Evolutionary conservation across 371 early-diverging fungal genomes (phyloP).

Genomic region (Basidiobolus meristosporus): DNA sequence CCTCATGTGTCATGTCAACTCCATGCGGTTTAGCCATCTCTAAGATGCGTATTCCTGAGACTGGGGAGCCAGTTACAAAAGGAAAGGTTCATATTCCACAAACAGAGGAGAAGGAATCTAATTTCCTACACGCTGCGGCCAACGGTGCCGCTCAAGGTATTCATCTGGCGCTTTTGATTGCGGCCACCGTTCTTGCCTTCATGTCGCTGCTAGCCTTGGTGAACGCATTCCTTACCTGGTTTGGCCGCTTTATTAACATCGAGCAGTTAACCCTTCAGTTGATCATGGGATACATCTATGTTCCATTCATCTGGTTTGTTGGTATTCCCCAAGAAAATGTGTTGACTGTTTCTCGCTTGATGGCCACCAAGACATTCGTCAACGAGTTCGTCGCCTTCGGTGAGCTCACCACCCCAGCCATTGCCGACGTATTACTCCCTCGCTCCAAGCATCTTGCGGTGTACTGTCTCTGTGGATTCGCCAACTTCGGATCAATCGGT

Average conservation of each 20-base stretch:
- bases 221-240: conserved; percentile 53
- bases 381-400: conserved; percentile 86
- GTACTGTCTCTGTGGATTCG: conserved; percentile 79
- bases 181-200: conserved; percentile 55
- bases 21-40: conserved; percentile 73
- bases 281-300: conserved; percentile 57
- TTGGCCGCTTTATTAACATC: conserved; percentile 52
- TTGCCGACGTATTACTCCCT: conserved; percentile 7
- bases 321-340: conserved; percentile 47
- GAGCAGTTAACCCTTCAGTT: conserved; percentile 35
- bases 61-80: conserved; percentile 51
- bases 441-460: conserved; percentile 34
- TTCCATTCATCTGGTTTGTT: conserved; percentile 65
- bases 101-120: conserved; percentile 38
- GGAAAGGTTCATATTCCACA: conserved; percentile 36
- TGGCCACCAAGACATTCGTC: conserved; percentile 73
- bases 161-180: conserved; percentile 49
- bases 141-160: conserved; percentile 77
- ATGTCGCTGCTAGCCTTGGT: conserved; percentile 45
- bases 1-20: conserved; percentile 83
- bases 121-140: conserved; percentile 66
- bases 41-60: conserved; percentile 75
- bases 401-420: not conserved
- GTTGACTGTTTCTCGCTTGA: conserved; percentile 39
- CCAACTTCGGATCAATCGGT: conserved; percentile 73